Conservation (phyloP, 2,329 filamentous ascomycete species). For the Teratosphaeria epicoccoides region DNA sequence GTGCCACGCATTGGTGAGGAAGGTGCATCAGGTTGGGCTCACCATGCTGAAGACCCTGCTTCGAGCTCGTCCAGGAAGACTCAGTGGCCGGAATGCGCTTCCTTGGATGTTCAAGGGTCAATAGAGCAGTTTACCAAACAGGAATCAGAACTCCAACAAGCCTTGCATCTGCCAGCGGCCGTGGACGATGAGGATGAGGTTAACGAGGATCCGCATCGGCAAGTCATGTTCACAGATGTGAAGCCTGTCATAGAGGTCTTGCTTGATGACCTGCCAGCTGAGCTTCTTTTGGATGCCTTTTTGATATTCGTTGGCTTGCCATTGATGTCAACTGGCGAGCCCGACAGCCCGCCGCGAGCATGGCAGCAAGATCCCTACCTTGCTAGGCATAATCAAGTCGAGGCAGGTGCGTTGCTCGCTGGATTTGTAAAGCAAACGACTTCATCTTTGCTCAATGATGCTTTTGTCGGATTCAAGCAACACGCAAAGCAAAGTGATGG, state of each 20-base stretch:
- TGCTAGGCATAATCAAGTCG: background rate
- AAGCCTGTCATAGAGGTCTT: conserved; percentile 46
- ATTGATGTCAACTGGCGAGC: conserved; percentile 28
- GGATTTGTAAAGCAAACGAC: conserved; percentile 3
- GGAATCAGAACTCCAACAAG: conserved; percentile 40
- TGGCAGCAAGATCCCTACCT: conserved; percentile 4
- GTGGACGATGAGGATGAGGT: conserved; percentile 59
- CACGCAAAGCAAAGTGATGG: background rate
- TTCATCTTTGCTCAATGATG: conserved; percentile 6
- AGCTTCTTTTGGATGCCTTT: conserved; percentile 57
- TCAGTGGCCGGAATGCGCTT: background rate
- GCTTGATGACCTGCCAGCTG: conserved; percentile 28
- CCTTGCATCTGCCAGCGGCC: conserved; percentile 40
- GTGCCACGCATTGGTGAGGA: conserved; percentile 65
- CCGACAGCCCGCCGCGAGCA: conserved; percentile 19
- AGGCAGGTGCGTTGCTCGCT: background rate
- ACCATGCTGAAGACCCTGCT: conserved; percentile 25
- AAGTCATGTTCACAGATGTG: conserved; percentile 72
- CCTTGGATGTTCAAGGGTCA: background rate
- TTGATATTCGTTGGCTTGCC: conserved; percentile 40
- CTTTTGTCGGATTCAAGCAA: conserved; percentile 5
- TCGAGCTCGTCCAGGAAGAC: background rate
- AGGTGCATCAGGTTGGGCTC: conserved; percentile 58
- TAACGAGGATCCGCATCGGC: conserved; percentile 59
- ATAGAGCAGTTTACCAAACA: conserved; percentile 33